Evolutionary conservation across 163 green algal genomes (phyloP).

Genomic region (Scenedesmus sp.): DNA sequence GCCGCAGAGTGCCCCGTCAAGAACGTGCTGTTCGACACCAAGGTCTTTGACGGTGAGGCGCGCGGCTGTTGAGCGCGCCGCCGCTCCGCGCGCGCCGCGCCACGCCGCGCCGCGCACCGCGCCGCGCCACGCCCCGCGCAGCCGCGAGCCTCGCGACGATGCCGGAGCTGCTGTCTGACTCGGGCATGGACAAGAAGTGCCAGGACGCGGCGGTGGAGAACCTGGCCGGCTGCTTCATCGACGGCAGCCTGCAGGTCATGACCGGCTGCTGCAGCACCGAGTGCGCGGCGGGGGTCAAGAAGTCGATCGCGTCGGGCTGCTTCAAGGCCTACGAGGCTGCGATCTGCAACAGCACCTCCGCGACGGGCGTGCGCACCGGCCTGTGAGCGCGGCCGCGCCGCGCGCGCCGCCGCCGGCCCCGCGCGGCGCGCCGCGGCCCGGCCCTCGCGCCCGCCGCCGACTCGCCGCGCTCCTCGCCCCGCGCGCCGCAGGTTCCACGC

Average conservation of each 20-base stretch:
- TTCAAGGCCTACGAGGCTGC: conserved; percentile 6
- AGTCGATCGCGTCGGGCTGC: conserved; percentile 22
- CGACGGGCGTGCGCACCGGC: background rate
- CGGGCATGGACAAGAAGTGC: conserved; percentile 1
- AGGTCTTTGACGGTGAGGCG: conserved; percentile 12
- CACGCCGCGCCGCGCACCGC: no score
- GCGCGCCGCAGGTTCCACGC: conserved; percentile 13
- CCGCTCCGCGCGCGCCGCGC: no score
- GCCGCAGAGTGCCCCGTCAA: conserved; percentile 32
- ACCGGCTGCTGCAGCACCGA: conserved; percentile 25
- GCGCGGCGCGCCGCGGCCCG: no score
- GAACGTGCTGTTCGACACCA: background rate
- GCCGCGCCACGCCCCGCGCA: no score
- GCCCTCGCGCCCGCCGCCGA: no score
- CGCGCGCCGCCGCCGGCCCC: no score
- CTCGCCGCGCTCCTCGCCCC: no score
- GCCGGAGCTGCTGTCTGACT: background rate
- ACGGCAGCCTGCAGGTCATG: conserved; percentile 20
- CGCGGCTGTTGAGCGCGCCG: background rate
- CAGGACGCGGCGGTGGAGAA: background rate
- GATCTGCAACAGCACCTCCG: conserved; percentile 27
- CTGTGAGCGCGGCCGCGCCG: background rate
- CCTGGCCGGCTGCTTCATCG: conserved; percentile 5
- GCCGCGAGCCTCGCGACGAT: background rate
- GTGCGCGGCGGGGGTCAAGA: background rate